A percentile compares a stretch with the other conserved stretches of the same genome.
phyloP scores from a whole-genome alignment of 495 filamentous ascomycete genomes.

The Aspergillus incahuasiensis region DNA sequence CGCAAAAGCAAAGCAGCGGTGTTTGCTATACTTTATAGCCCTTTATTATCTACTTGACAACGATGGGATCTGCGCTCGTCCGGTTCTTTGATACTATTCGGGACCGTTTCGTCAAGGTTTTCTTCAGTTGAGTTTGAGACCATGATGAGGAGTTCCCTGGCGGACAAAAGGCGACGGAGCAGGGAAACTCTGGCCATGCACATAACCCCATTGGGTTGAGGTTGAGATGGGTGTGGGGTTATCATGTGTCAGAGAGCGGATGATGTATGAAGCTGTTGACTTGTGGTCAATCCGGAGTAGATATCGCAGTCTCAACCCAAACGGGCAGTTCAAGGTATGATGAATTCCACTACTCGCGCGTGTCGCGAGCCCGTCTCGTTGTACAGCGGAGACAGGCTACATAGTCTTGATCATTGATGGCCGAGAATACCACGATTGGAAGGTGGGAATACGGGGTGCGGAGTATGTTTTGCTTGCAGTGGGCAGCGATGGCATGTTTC shows the following conservation, averaged over 20 bases:
- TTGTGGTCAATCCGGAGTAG: constrained; percentile 3
- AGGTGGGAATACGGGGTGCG: not conserved
- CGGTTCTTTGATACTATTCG: not conserved
- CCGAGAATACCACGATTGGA: constrained; percentile 1
- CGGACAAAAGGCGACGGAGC: constrained; percentile 4
- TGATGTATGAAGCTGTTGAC: constrained; percentile 2
- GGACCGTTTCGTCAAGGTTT: not conserved
- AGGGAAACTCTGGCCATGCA: constrained; percentile 10
- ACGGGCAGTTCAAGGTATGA: constrained; percentile 2
- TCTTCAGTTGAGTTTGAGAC: constrained; percentile 12
- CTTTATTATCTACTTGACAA: not conserved
- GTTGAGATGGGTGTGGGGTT: constrained; percentile 12
- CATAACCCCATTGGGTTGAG: constrained; percentile 13
- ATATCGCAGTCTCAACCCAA: constrained; percentile 6
- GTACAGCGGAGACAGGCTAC: too few relatives aligned
- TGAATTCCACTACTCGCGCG: not conserved
- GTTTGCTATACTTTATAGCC: not conserved
- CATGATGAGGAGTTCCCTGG: constrained; percentile 14
- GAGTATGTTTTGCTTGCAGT: not conserved
- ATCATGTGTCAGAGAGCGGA: constrained; percentile 14
- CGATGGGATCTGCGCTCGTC: not conserved
- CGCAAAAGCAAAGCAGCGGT: not conserved
- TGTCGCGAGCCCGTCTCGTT: not conserved
- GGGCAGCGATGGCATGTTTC: not conserved
- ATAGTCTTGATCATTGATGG: not conserved